Evolutionary conservation across 2,329 filamentous ascomycete species (phyloP).

Genomic region (Pseudogymnoascus sp.): DNA sequence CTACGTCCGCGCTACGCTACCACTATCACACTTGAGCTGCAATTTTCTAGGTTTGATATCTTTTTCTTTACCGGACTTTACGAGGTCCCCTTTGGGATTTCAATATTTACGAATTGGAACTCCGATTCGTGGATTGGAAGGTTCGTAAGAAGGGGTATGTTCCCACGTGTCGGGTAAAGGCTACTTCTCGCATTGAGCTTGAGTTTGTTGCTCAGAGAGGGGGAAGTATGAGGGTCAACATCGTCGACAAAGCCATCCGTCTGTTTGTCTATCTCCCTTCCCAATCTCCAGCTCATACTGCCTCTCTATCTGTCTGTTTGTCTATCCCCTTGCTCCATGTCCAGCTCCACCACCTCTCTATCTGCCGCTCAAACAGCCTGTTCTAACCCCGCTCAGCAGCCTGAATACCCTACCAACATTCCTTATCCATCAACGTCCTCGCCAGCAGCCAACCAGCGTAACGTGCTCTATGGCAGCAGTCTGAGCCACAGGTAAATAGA

Average conservation of each 20-base stretch:
- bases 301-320: not conserved
- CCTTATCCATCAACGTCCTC: not conserved
- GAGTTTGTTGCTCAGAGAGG: not conserved
- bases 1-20: not conserved
- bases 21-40: not conserved
- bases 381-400: not conserved
- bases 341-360: not conserved
- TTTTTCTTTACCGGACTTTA: not conserved
- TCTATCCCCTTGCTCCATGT: not conserved
- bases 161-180: not conserved
- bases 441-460: not conserved
- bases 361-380: not conserved
- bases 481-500: not conserved
- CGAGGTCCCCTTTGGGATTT: not conserved
- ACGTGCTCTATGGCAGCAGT: not conserved
- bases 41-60: not conserved
- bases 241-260: not conserved
- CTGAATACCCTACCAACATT: not conserved
- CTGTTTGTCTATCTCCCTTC: not conserved
- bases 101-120: not conserved
- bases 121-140: not conserved
- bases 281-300: not conserved
- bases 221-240: not conserved
- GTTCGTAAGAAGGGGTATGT: not conserved
- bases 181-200: not conserved